Conservation (phyloP, 352 stramenopile species). For the Globisporangium parvum region DNA sequence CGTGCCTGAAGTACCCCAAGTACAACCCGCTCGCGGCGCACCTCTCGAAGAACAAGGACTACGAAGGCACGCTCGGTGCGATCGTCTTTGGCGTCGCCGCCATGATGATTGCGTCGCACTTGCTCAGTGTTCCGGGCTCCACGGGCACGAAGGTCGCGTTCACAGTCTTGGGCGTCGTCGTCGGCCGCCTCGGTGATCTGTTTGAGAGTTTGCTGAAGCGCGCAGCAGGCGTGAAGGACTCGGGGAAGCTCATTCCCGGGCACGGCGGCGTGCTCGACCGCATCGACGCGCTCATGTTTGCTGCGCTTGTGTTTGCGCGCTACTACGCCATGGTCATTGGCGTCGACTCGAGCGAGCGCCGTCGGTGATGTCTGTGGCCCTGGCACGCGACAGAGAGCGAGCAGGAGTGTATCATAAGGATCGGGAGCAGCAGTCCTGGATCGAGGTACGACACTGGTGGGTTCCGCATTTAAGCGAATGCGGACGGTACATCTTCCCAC, state of each 20-base stretch:
- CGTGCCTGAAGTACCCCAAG: constrained; percentile 76
- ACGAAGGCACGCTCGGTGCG: constrained; percentile 92
- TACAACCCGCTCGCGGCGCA: constrained; percentile 85
- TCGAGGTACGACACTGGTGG: too few relatives aligned
- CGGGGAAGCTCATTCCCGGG: constrained; percentile 93
- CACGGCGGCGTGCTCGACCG: constrained; percentile 94
- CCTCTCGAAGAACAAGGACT: constrained; percentile 94
- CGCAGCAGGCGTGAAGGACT: constrained; percentile 93
- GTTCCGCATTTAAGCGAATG: too few relatives aligned
- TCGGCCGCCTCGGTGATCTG: constrained; percentile 92
- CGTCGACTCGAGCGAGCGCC: constrained; percentile 20
- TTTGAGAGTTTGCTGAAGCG: constrained; percentile 95
- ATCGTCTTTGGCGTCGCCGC: constrained; percentile 76
- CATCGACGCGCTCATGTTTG: constrained; percentile 94
- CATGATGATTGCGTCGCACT: constrained; percentile 72
- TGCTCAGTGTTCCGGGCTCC: constrained; percentile 75
- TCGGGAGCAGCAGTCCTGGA: too few relatives aligned
- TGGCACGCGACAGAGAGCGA: background rate
- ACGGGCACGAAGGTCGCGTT: constrained; percentile 81
- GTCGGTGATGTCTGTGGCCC: constrained; percentile 11
- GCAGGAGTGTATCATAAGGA: background rate
- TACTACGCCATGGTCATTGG: constrained; percentile 50
- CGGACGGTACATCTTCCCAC: too few relatives aligned
- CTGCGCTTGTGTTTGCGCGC: constrained; percentile 51
- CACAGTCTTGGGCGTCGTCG: constrained; percentile 86